Base-by-base conservation (phyloP, 192 early-diverging fungal genomes). In the Coemansia sp. region DNA sequence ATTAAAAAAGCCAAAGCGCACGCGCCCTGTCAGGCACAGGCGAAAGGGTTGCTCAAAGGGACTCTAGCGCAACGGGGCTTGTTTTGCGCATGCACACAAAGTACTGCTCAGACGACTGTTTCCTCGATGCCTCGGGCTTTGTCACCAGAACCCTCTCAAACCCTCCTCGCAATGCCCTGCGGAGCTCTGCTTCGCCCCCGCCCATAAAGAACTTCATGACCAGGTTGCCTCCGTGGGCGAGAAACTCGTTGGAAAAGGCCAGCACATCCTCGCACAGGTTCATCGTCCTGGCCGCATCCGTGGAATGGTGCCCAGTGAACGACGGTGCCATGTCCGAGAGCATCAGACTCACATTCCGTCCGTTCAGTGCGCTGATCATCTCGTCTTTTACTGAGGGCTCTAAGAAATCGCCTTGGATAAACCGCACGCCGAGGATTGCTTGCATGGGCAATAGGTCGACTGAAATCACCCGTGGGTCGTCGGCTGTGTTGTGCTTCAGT, bases 261-360 rank as follows among this genome's bases (percentile, higher is more conserved):
- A 91, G 55, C 0, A 85, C 83, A 2, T 81, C 77, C 44, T 85
- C 80, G 46, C 87, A 90, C 22, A 93, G 77, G 18, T 55, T 62
- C 82, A 83, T 83, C 0, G 82, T 81, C 41, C 72, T 53, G 1
- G 75, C 72, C 6, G 86, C 83, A 59, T 93, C 89, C 4, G 81
- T 77, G 3, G 79, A 70, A 35, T 83, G 81, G 45, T 77, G 69
- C 3, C 89, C 89, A 6, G 85, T 84, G 44, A 89, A 90, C 38
- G 83, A 75, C 41, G 88, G 91, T 14, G 88, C 86, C 89, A 93
- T 91, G 39, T 93, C 91, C 13, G 81, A 83, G 20, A 81, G 35
- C 5, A 86, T 44, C 10, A 77, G 48, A 10, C 81, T 75, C 9
- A 76, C 84, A 15, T 38, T 34, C 24, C 64, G 55, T 4, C 42